A percentile compares a stretch with the other conserved stretches of the same genome.
Conservation (phyloP, 306 rosid genomes). For the Citrullus colocynthis region DNA sequence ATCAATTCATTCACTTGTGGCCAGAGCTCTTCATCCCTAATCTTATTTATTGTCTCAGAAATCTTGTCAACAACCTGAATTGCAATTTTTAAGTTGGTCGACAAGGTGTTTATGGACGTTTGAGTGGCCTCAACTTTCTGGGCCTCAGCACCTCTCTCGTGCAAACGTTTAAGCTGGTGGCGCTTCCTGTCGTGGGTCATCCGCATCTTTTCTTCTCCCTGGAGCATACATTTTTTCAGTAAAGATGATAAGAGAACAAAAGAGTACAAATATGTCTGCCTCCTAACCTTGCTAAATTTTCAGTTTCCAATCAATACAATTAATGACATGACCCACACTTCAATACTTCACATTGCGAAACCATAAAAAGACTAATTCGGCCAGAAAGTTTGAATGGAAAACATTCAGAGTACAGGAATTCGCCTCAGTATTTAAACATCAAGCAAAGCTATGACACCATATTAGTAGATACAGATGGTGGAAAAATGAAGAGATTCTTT, state of each 20-base stretch:
- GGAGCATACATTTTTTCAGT: constrained; percentile 9
- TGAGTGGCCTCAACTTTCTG: constrained; percentile 60
- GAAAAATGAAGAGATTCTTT: background rate
- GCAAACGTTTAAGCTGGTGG: constrained; percentile 58
- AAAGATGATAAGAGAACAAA: background rate
- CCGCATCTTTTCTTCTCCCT: constrained; percentile 97
- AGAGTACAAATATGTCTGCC: background rate
- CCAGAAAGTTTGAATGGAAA: background rate
- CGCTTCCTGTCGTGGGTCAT: constrained; percentile 60
- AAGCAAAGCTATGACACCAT: background rate
- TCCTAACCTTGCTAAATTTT: background rate
- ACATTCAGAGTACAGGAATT: background rate
- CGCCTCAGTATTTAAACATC: background rate
- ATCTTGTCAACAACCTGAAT: constrained; percentile 85
- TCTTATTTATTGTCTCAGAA: constrained; percentile 74
- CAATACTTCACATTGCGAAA: background rate
- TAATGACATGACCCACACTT: background rate
- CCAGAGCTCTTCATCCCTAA: constrained; percentile 90
- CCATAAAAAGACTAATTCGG: background rate
- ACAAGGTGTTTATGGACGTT: constrained; percentile 45
- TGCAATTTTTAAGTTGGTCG: constrained; percentile 79
- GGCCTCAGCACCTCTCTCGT: constrained; percentile 71
- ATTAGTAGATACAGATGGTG: background rate
- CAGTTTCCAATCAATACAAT: background rate
- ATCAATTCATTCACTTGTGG: constrained; percentile 78